phyloP scores from a whole-genome alignment of 2,329 filamentous ascomycete species.

The Monilinia vaccinii-corymbosi region DNA sequence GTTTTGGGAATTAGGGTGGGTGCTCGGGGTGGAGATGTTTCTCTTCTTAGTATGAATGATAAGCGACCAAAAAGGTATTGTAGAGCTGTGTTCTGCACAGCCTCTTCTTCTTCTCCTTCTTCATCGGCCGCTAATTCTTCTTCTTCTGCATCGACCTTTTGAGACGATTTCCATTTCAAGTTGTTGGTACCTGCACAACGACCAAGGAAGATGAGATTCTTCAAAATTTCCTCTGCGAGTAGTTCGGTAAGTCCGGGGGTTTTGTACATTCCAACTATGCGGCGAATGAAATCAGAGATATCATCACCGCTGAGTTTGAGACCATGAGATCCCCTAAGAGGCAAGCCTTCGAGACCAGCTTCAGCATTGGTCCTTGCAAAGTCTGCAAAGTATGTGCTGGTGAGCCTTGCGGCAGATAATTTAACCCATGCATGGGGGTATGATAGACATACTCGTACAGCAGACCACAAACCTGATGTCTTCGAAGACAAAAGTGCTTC shows the following conservation, averaged over 20 bases:
- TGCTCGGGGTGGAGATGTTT: slow-evolving; percentile 53
- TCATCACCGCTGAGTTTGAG: slow-evolving; percentile 56
- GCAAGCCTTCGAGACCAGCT: slow-evolving; percentile 43
- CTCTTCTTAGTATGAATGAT: slow-evolving; percentile 68
- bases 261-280: slow-evolving; percentile 46
- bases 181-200: slow-evolving; percentile 52
- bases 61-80: slow-evolving; percentile 72
- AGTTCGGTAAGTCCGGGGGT: slow-evolving; percentile 58
- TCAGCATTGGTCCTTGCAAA: slow-evolving; percentile 57
- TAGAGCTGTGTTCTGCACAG: slow-evolving; percentile 41
- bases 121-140: slow-evolving; percentile 31
- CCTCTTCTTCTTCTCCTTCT: slow-evolving; percentile 30
- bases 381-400: slow-evolving; percentile 72
- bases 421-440: slow-evolving; percentile 69
- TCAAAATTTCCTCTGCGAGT: slow-evolving; percentile 68
- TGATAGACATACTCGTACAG: slow-evolving; percentile 58
- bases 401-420: slow-evolving; percentile 62
- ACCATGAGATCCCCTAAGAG: slow-evolving; percentile 61
- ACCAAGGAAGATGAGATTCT: slow-evolving; percentile 76
- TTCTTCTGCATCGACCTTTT: slow-evolving; percentile 35
- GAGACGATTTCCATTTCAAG: slow-evolving; percentile 36
- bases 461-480: slow-evolving; percentile 60
- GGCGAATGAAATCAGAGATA: slow-evolving; percentile 49
- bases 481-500: slow-evolving; percentile 50
- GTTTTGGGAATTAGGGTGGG: slow-evolving; percentile 63